These are phyloP conservation scores for Penicillium cinerascens DNA, from an alignment of 495 filamentous ascomycete genomes.

Conservation along the genomic window DNA sequence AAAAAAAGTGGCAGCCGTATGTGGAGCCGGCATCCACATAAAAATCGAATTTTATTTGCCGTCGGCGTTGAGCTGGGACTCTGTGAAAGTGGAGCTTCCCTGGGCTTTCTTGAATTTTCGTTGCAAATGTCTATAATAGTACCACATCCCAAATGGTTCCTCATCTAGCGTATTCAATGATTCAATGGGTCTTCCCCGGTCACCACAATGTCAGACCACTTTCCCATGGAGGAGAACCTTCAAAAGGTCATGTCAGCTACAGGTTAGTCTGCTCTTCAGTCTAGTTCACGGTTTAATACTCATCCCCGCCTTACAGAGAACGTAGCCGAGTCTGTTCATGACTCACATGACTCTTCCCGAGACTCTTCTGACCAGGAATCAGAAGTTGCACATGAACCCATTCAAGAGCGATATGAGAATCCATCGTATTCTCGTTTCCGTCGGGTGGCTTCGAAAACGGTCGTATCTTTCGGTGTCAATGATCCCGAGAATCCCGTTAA, in stretches of 20 bases:
- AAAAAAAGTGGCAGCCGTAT: conserved; percentile 11
- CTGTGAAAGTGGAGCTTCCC: conserved; percentile 6
- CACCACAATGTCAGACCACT: conserved; percentile 20
- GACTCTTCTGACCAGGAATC: conserved; percentile 18
- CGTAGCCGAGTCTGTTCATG: conserved; percentile 10
- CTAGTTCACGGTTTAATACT: neutral
- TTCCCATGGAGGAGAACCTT: conserved; percentile 18
- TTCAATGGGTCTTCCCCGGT: conserved; percentile 2
- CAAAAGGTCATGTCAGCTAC: conserved; percentile 22
- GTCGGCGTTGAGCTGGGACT: conserved; percentile 6
- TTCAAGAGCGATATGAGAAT: conserved; percentile 28
- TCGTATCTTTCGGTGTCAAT: conserved; percentile 45
- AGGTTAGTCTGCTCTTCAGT: conserved; percentile 12
- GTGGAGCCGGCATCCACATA: conserved; percentile 18
- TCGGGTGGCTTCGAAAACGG: conserved; percentile 31
- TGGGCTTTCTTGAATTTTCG: conserved; percentile 7
- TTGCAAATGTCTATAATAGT: conserved; percentile 5
- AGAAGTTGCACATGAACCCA: conserved; percentile 27
- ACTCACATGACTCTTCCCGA: conserved; percentile 10
- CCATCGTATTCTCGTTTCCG: conserved; percentile 30
- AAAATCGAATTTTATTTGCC: conserved; percentile 9
- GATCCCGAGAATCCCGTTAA: conserved; percentile 68
- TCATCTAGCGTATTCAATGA: neutral
- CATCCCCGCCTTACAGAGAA: conserved; percentile 6
- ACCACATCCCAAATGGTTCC: conserved; percentile 1